These are phyloP conservation scores for Trebouxiophyceae sp. DNA, from an alignment of 163 green algal species.

Conservation along the genomic window DNA sequence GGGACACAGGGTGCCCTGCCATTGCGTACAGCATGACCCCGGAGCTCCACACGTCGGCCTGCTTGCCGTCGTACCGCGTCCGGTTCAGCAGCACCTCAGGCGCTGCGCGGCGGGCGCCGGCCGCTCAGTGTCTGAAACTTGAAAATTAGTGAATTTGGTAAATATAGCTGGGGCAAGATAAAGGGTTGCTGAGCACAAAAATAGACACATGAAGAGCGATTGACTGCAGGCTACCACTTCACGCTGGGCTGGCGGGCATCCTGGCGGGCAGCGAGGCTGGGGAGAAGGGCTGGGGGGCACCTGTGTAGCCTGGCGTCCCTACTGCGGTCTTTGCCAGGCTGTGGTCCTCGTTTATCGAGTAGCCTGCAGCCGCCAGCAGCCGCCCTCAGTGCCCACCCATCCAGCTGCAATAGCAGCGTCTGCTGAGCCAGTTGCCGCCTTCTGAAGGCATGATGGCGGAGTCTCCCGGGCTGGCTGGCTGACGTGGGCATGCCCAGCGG, in stretches of 20 bases:
- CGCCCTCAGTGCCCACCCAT: too few relatives aligned
- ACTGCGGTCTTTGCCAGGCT: constrained; percentile 54
- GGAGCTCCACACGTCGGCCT: constrained; percentile 60
- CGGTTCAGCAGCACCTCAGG: constrained; percentile 21
- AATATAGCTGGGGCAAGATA: not conserved
- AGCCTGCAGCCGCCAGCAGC: not conserved
- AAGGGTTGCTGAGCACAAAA: not conserved
- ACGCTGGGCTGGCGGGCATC: not conserved
- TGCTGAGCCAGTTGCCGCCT: too few relatives aligned
- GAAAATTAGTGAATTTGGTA: too few relatives aligned
- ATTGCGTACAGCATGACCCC: constrained; percentile 85
- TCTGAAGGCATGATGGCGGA: too few relatives aligned
- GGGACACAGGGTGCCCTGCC: too few relatives aligned
- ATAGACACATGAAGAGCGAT: not conserved
- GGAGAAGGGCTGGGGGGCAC: not conserved
- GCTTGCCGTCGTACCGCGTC: constrained; percentile 47
- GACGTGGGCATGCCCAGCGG: too few relatives aligned
- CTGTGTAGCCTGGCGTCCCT: constrained; percentile 46
- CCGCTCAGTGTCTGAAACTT: too few relatives aligned
- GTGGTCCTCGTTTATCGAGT: constrained; percentile 52
- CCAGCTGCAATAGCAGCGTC: too few relatives aligned
- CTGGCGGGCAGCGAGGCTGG: not conserved
- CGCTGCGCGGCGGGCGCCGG: too few relatives aligned
- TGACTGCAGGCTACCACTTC: not conserved
- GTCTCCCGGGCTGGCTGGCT: too few relatives aligned